These are phyloP conservation scores for Cadophora gregata DNA, from an alignment of 2,329 filamentous ascomycete species.

Conservation along the genomic window DNA sequence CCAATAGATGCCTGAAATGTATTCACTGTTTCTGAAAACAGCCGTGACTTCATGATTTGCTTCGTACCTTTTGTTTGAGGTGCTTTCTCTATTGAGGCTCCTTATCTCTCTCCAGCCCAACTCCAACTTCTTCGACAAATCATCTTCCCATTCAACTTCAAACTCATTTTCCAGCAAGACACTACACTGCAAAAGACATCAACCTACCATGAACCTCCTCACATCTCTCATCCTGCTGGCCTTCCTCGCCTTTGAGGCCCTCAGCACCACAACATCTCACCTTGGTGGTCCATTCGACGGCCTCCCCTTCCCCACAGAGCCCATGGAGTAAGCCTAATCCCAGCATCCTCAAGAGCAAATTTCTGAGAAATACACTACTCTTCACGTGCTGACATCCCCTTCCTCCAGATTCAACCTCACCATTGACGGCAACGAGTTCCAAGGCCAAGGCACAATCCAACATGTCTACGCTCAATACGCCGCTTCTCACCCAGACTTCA, in stretches of 20 bases:
- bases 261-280: not conserved
- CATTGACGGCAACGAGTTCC: not conserved
- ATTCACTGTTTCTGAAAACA: not conserved
- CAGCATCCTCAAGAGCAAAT: not conserved
- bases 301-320: not conserved
- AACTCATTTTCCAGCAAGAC: not conserved
- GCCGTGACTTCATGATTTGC: not conserved
- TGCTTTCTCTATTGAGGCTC: not conserved
- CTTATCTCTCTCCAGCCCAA: not conserved
- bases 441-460: not conserved
- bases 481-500: not conserved
- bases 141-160: not conserved
- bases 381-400: not conserved
- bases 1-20: not conserved
- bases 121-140: not conserved
- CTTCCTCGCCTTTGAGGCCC: not conserved
- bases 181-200: not conserved
- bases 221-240: not conserved
- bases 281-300: not conserved
- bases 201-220: not conserved
- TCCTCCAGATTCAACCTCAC: not conserved
- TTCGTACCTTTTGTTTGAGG: not conserved
- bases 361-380: not conserved
- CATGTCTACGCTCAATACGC: slow-evolving; percentile 6
- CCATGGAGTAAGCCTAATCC: not conserved